Evolutionary conservation across 2,329 filamentous ascomycete genomes (phyloP).

Genomic region (Fusarium sp.): DNA sequence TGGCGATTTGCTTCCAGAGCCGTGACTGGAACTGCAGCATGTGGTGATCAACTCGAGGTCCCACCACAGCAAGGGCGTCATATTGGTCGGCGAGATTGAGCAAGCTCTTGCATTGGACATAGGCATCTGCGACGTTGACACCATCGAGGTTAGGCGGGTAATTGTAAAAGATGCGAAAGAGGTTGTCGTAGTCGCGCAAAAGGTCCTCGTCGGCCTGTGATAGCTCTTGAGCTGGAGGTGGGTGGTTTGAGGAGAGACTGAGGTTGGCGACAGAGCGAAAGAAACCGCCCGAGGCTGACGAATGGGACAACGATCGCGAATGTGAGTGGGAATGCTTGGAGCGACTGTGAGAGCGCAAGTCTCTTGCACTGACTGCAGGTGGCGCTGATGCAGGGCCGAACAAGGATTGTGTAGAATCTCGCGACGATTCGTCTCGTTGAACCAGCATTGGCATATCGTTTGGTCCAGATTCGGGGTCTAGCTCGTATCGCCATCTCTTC

Average conservation of each 20-base stretch:
- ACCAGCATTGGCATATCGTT: conserved; percentile 90
- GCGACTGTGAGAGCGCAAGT: conserved; percentile 54
- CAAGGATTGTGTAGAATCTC: conserved; percentile 48
- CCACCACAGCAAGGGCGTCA: conserved; percentile 88
- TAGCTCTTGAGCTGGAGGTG: conserved; percentile 59
- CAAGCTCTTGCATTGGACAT: conserved; percentile 92
- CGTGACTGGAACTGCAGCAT: conserved; percentile 90
- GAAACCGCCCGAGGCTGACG: conserved; percentile 65
- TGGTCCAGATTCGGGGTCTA: conserved; percentile 79
- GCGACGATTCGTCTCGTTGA: conserved; percentile 71
- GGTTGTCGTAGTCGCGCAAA: conserved; percentile 92
- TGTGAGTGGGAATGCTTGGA: conserved; percentile 46
- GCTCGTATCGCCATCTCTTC: conserved; percentile 86
- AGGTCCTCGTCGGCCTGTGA: conserved; percentile 77
- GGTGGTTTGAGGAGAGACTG: conserved; percentile 60
- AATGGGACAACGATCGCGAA: conserved; percentile 66
- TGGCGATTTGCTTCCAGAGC: conserved; percentile 95
- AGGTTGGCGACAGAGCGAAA: conserved; percentile 91
- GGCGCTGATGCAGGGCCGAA: conserved; percentile 48
- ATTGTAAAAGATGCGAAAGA: conserved; percentile 97
- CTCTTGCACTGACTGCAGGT: conserved; percentile 56
- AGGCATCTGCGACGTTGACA: conserved; percentile 91
- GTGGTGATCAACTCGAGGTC: conserved; percentile 92
- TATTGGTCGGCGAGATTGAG: conserved; percentile 93
- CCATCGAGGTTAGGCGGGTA: conserved; percentile 84